phyloP scores from a whole-genome alignment of 2,329 filamentous ascomycete species.

The Aspergillus costaricaensis region DNA sequence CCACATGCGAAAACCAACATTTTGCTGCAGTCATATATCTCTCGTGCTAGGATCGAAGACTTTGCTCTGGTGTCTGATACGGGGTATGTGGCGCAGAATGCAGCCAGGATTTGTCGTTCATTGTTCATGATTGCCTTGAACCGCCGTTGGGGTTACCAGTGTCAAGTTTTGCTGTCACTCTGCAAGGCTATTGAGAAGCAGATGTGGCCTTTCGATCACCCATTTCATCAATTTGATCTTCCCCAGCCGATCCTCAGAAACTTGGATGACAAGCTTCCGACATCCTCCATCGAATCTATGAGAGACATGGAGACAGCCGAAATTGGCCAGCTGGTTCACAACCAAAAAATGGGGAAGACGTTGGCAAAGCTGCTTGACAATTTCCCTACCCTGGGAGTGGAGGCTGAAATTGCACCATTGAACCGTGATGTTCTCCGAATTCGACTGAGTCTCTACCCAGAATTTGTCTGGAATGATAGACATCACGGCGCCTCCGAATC shows the following conservation, averaged over 20 bases:
- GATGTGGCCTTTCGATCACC: slow-evolving; percentile 93
- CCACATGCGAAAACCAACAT: slow-evolving; percentile 95
- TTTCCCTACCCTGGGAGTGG: slow-evolving; percentile 87
- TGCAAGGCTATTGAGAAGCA: slow-evolving; percentile 97
- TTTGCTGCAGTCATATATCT: slow-evolving; percentile 90
- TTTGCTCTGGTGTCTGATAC: slow-evolving; percentile 91
- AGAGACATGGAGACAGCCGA: slow-evolving; percentile 92
- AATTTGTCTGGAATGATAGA: slow-evolving; percentile 92
- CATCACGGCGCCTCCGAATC: slow-evolving; percentile 93
- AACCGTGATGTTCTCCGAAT: slow-evolving; percentile 95
- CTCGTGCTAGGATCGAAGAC: slow-evolving; percentile 81
- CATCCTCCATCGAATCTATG: slow-evolving; percentile 75
- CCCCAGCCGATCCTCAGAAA: slow-evolving; percentile 80
- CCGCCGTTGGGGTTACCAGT: slow-evolving; percentile 92
- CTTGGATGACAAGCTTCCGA: slow-evolving; percentile 74
- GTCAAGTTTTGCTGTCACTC: slow-evolving; percentile 82
- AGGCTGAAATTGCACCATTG: slow-evolving; percentile 91
- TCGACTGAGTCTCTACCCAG: slow-evolving; percentile 78
- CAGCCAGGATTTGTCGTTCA: slow-evolving; percentile 88
- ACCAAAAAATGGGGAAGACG: slow-evolving; percentile 79
- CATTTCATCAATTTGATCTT: slow-evolving; percentile 91
- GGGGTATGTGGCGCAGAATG: slow-evolving; percentile 93
- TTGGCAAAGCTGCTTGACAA: slow-evolving; percentile 81
- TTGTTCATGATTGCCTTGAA: slow-evolving; percentile 98
- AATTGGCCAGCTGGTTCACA: slow-evolving; percentile 88